Evolutionary conservation across 208 protist genomes (phyloP), one percentile per base, ranked within the genome.

Genomic region (Acanthamoeba royreba): DNA sequence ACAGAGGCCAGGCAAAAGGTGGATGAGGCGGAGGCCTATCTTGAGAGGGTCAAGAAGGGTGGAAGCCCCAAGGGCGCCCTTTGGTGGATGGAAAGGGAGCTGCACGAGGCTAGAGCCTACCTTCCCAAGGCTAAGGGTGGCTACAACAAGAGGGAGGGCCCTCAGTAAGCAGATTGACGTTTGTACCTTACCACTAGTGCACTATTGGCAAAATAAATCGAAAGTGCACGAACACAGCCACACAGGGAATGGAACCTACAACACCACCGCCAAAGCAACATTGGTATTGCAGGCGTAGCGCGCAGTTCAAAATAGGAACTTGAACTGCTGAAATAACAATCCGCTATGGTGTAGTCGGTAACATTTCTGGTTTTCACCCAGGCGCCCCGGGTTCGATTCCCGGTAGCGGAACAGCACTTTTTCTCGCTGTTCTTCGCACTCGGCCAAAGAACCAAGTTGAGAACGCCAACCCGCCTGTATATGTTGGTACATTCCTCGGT

Each of bases 311-410:
- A n/a, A n/a, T n/a, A n/a, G n/a, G n/a, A n/a, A n/a, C n/a, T n/a
- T n/a, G n/a, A n/a, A n/a, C n/a, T n/a, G n/a, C n/a, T n/a, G n/a
- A n/a, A n/a, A n/a, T n/a, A n/a, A n/a, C n/a, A n/a, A 69, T 93
- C 90, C 90, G 63, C 90, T 87, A 93, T 93, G 90, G 90, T 93
- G 69, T 93, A 93, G 66, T 88, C 53, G 90, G 53, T 93, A 93
- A 77, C 69, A 93, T 93, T 88, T 88, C 69, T 93, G 90, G 90
- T 87, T 93, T 87, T 93, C 90, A 93, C 90, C 90, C 90, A 93
- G 69, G 72, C 52, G 43, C 43, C 90, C 90, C 66, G 90, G 90
- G 90, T 93, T 93, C 90, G 90, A 93, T 93, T 93, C 90, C 90
- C 90, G 90, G 90, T 93, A 87, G 90, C 63, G 90, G 90, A 93